A percentile compares a stretch with the other conserved stretches of the same genome.
Evolutionary conservation across 2,329 filamentous ascomycete genomes (phyloP).

Genomic region (Pezicula neosporulosa): DNA sequence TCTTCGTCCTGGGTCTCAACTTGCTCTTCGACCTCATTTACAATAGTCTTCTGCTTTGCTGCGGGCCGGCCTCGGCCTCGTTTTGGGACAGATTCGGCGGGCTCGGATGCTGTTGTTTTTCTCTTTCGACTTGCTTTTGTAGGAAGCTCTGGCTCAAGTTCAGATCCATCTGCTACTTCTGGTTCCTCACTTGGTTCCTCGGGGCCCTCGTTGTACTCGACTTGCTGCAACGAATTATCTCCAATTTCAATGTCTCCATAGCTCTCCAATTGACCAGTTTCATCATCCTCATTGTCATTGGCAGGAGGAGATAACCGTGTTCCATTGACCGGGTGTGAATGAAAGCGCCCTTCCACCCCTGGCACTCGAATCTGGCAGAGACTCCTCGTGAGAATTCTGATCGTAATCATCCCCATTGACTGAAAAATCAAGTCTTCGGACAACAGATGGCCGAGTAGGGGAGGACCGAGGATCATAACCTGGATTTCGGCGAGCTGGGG

Average conservation of each 20-base stretch:
- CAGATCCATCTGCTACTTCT: slow-evolving; percentile 5
- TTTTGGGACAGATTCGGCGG: slow-evolving; percentile 6
- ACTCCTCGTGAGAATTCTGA: not conserved
- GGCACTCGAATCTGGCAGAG: not conserved
- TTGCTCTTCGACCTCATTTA: slow-evolving; percentile 17
- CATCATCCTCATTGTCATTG: slow-evolving; percentile 28
- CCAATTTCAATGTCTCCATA: slow-evolving; percentile 45
- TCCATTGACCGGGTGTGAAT: slow-evolving; percentile 16
- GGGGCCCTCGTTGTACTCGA: slow-evolving; percentile 17
- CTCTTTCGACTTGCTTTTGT: slow-evolving; percentile 10
- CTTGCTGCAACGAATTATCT: slow-evolving; percentile 20
- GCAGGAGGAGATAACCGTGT: slow-evolving; percentile 14
- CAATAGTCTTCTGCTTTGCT: slow-evolving; percentile 7
- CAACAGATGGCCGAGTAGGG: slow-evolving; percentile 23
- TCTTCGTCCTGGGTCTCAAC: slow-evolving; percentile 6
- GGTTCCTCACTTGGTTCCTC: slow-evolving; percentile 29
- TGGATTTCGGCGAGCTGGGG: slow-evolving; percentile 29
- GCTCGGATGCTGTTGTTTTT: slow-evolving; percentile 10
- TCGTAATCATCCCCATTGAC: slow-evolving; percentile 10
- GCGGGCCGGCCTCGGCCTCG: slow-evolving; percentile 2
- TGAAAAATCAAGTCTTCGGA: slow-evolving; percentile 29
- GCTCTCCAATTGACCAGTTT: slow-evolving; percentile 38
- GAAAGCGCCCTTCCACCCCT: not conserved
- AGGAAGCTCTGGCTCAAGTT: slow-evolving; percentile 6
- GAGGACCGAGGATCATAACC: slow-evolving; percentile 26